These are phyloP conservation scores for Suhomyces ambrosiae DNA, from an alignment of 1,139 yeast genomes.

Conservation along the genomic window DNA sequence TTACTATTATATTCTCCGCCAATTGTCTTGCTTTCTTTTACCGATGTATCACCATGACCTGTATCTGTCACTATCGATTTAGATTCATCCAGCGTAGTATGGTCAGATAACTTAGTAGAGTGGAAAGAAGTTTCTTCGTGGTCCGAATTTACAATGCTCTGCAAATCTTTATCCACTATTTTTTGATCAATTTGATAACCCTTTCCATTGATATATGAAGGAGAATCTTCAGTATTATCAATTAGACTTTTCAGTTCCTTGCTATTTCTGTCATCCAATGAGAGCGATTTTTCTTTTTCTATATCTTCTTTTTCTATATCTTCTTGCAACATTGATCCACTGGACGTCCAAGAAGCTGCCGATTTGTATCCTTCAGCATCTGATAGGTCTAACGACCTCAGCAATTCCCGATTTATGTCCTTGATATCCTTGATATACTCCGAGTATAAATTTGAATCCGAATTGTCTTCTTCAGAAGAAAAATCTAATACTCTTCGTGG, in stretches of 20 bases:
- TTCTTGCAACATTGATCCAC: not conserved
- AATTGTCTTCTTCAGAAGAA: conserved; percentile 10
- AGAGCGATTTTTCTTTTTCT: too few relatives aligned
- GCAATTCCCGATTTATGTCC: conserved; percentile 20
- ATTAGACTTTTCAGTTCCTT: too few relatives aligned
- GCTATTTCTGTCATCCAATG: too few relatives aligned
- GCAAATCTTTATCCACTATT: too few relatives aligned
- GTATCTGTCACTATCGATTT: too few relatives aligned
- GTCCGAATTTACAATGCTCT: not conserved
- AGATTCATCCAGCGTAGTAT: not conserved
- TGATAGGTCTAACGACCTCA: conserved; percentile 17
- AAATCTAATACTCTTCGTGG: conserved; percentile 4
- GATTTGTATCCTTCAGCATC: conserved; percentile 3
- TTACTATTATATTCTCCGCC: not conserved
- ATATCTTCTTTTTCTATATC: too few relatives aligned
- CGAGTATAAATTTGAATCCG: conserved; percentile 14
- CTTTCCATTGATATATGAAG: not conserved
- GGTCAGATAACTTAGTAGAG: not conserved
- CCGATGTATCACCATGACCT: too few relatives aligned
- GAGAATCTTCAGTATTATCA: not conserved
- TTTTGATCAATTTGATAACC: too few relatives aligned
- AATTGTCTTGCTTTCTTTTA: too few relatives aligned
- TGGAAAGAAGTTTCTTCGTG: not conserved
- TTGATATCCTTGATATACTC: conserved; percentile 24
- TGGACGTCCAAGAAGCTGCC: not conserved